Evolutionary conservation across 495 filamentous ascomycete species (phyloP).

Genomic region (Cercophora samala): DNA sequence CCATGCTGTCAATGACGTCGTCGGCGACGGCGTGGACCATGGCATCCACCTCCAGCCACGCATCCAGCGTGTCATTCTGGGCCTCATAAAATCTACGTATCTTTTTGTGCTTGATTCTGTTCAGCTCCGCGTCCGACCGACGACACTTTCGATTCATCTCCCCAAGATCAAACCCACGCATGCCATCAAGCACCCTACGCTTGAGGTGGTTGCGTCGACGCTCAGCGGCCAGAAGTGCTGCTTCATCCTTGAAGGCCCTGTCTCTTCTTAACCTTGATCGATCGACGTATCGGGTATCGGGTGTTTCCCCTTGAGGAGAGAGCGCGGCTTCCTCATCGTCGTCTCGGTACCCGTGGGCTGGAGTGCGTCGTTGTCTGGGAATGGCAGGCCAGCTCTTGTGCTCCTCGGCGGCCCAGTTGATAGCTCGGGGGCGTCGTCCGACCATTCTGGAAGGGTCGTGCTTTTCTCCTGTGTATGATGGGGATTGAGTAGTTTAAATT

Average conservation of each 20-base stretch:
- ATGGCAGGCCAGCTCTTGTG: background rate
- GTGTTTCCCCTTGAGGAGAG: background rate
- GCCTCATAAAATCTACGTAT: constrained; percentile 45
- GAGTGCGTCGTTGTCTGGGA: background rate
- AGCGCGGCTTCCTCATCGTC: constrained; percentile 13
- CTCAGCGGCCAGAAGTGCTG: constrained; percentile 13
- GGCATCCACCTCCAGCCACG: constrained; percentile 53
- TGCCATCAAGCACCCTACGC: constrained; percentile 42
- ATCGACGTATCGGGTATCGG: background rate
- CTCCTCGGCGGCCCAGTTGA: constrained; percentile 2
- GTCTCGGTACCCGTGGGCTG: background rate
- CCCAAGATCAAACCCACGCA: constrained; percentile 32
- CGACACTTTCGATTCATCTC: constrained; percentile 36
- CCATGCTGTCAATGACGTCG: constrained; percentile 51
- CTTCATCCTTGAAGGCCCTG: constrained; percentile 12
- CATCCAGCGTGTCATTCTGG: constrained; percentile 49
- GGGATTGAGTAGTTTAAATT: too few species aligned
- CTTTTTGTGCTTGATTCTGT: constrained; percentile 47
- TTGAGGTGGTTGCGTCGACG: constrained; percentile 35
- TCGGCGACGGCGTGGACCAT: constrained; percentile 50
- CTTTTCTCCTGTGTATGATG: background rate
- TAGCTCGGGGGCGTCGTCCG: constrained; percentile 10
- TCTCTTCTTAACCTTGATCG: background rate
- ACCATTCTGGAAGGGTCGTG: background rate
- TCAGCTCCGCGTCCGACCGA: constrained; percentile 46